Evolutionary conservation across 83 land plant genomes (phyloP).

Genomic region (Diphasiastrum complanatum): DNA sequence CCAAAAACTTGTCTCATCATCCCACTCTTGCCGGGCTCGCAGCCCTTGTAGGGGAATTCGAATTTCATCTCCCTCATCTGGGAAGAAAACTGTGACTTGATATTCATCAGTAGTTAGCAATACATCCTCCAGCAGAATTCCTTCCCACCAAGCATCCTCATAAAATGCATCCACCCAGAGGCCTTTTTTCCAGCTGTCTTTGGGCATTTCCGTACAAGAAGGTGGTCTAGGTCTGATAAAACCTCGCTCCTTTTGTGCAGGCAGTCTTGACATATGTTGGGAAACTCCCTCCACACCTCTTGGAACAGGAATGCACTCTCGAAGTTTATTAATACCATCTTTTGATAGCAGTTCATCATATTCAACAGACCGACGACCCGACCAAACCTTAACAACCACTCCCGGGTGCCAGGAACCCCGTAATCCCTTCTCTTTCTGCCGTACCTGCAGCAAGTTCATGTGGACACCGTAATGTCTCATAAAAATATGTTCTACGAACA

Average conservation of each 20-base stretch:
- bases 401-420: slow-evolving; percentile 49
- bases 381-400: slow-evolving; percentile 18
- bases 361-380: slow-evolving; percentile 24
- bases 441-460: too few species aligned
- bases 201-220: background rate
- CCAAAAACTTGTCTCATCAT: slow-evolving; percentile 59
- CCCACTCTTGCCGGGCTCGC: slow-evolving; percentile 63
- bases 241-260: slow-evolving; percentile 25
- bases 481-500: too few species aligned
- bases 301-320: slow-evolving; percentile 25
- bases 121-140: slow-evolving; percentile 56
- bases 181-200: slow-evolving; percentile 25
- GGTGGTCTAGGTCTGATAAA: slow-evolving; percentile 43
- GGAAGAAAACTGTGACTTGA: slow-evolving; percentile 49
- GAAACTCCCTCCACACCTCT: slow-evolving; percentile 18
- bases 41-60: slow-evolving; percentile 18
- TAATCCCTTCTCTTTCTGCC: slow-evolving; percentile 41
- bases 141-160: slow-evolving; percentile 88
- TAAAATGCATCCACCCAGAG: slow-evolving; percentile 62
- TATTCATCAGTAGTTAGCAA: slow-evolving; percentile 8
- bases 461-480: too few species aligned
- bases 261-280: too few species aligned
- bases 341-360: slow-evolving; percentile 35
- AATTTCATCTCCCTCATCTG: slow-evolving; percentile 60
- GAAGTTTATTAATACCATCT: slow-evolving; percentile 15